Conservation (phyloP, 108 stramenopile species). For the Nitzschia sp. region DNA sequence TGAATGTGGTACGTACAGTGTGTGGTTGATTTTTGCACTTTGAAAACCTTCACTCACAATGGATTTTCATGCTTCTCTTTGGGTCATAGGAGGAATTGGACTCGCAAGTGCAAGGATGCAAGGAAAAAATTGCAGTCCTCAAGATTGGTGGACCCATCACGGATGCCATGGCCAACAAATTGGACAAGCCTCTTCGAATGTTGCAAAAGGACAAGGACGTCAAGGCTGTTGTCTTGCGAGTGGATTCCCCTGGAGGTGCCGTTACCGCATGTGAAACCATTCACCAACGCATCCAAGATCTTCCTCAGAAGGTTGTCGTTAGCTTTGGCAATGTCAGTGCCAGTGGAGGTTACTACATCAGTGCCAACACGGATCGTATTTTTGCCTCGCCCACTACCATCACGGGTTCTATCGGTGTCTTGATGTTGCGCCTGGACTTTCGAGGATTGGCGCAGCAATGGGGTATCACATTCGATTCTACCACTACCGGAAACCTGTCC, state of each 20-base stretch:
- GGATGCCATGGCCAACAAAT: constrained; percentile 42
- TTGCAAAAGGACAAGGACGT: constrained; percentile 52
- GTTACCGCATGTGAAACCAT: constrained; percentile 74
- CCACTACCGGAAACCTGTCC: constrained; percentile 54
- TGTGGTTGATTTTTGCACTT: no score
- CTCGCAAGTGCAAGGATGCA: constrained; percentile 2
- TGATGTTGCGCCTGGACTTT: constrained; percentile 66
- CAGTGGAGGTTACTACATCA: constrained; percentile 81
- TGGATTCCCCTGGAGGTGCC: constrained; percentile 71
- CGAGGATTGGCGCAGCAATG: constrained; percentile 58
- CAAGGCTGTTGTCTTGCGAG: constrained; percentile 63
- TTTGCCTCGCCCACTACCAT: constrained; percentile 68
- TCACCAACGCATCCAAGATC: constrained; percentile 54
- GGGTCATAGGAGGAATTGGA: background rate
- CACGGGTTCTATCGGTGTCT: constrained; percentile 83
- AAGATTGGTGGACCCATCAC: constrained; percentile 60
- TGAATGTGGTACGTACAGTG: no score
- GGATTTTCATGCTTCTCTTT: no score
- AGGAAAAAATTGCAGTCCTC: constrained; percentile 64
- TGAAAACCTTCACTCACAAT: no score
- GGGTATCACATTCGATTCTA: constrained; percentile 56
- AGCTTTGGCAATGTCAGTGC: constrained; percentile 76
- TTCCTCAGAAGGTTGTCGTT: constrained; percentile 54
- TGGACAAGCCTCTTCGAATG: constrained; percentile 50
- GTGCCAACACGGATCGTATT: constrained; percentile 56